Evolutionary conservation across 371 early-diverging fungal genomes (phyloP), one percentile per base, ranked within the genome.

Genomic region (Rhizopus microsporus): DNA sequence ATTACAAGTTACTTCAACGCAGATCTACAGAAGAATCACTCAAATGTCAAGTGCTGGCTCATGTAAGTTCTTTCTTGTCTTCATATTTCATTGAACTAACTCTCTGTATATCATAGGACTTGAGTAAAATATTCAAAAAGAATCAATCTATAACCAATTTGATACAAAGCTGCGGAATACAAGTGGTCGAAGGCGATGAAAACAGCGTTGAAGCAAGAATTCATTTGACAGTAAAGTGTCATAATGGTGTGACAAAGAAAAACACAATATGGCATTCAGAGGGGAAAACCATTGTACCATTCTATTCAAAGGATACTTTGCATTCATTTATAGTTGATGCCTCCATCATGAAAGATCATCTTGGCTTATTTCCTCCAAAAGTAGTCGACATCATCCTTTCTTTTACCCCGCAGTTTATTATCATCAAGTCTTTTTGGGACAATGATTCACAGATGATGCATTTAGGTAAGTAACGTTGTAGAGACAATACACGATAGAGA

Each of bases 91-190:
- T 2, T 10, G 1, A 29, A 13, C 16, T 9, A 35, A 10, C 5
- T 32, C 7, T 16, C 12, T 16, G 29, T 10, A 15, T 17, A 34
- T 10, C 16, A 16, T 35, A 56, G 56, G 51, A 43, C 1, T 40
- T 62, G 5, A 51, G 46, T n/a, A 62, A 40, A 23, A 56, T 62
- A n/a, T 17, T 62, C 17, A 62, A 62, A 38, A 62, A 51, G 17
- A 62, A 62, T 23, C 6, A 50, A 15, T 16, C 15, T 2, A 51
- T 15, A 5, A 33, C 38, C 1, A 35, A 51, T 13, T 37, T 10
- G 13, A 56, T 62, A 12, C 30, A 40, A 8, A 34, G 39, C 15
- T 56, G 56, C 16, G 34, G 51, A n/a, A 34, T 62, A 3, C 34
- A 32, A 8, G 46, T 62, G 3, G 33, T 44, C 0, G 51, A 51